Percentiles rank a stretch among this genome's conserved stretches.
Conservation (phyloP, 495 filamentous ascomycete species). For the Aspergillus bridgeri region DNA sequence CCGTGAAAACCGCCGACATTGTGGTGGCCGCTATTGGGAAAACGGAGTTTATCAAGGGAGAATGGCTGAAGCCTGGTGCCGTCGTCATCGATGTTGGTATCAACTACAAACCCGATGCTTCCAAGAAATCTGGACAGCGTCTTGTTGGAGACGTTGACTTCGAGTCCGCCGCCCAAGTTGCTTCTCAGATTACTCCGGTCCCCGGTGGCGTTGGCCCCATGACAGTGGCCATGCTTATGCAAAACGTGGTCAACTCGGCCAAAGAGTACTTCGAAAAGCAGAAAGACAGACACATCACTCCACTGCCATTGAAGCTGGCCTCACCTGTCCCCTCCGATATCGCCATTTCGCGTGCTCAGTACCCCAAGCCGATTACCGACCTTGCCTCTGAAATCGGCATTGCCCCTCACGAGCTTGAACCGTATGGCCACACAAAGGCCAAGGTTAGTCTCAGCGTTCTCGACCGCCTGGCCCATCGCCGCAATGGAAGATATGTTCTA, state of each 20-base stretch:
- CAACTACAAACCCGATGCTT: constrained; percentile 91
- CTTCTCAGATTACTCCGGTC: constrained; percentile 94
- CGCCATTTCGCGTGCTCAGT: constrained; percentile 82
- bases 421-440: constrained; percentile 90
- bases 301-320: constrained; percentile 72
- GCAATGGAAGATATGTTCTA: constrained; percentile 84
- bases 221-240: constrained; percentile 94
- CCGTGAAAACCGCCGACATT: constrained; percentile 83
- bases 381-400: constrained; percentile 88
- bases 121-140: constrained; percentile 87
- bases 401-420: constrained; percentile 79
- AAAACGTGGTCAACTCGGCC: constrained; percentile 87
- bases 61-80: constrained; percentile 89
- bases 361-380: constrained; percentile 81
- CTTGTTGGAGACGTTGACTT: constrained; percentile 97
- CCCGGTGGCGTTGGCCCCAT: constrained; percentile 96
- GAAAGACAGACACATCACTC: constrained; percentile 69
- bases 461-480: constrained; percentile 79
- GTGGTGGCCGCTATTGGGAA: constrained; percentile 89
- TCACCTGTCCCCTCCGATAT: constrained; percentile 90
- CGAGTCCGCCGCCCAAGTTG: constrained; percentile 78
- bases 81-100: constrained; percentile 98
- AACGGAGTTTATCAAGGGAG: constrained; percentile 82
- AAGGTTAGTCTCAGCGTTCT: constrained; percentile 84
- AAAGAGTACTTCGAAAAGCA: constrained; percentile 77